Evolutionary conservation across 164 flowering plant genomes (phyloP).

Genomic region (Sextonia rubra): DNA sequence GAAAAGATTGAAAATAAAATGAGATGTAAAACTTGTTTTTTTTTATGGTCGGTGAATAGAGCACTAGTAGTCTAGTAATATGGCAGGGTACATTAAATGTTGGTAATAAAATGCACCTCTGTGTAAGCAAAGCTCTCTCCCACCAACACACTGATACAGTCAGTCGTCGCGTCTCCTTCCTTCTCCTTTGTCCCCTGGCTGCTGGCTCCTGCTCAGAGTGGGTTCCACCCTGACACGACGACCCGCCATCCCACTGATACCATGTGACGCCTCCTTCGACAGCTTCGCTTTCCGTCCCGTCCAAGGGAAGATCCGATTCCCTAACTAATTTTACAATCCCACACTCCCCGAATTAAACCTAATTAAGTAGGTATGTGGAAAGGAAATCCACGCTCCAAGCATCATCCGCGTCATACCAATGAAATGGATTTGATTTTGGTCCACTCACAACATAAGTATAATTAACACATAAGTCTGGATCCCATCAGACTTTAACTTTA

Average conservation of each 20-base stretch:
- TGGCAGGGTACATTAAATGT: background rate
- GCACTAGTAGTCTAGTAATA: no score
- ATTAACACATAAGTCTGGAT: no score
- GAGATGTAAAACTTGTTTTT: no score
- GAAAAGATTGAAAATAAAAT: no score
- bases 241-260: background rate
- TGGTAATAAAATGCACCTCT: background rate
- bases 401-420: no score
- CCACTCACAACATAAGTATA: no score
- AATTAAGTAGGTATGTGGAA: no score
- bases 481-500: no score
- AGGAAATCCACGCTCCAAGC: no score
- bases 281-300: slow-evolving; percentile 1
- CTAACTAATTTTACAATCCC: no score
- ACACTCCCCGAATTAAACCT: background rate
- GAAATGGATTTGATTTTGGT: no score
- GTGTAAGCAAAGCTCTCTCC: background rate
- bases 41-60: no score
- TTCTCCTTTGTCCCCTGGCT: slow-evolving; percentile 18
- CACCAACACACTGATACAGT: background rate
- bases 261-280: background rate
- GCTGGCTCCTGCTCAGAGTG: background rate
- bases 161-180: slow-evolving; percentile 8
- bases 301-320: background rate
- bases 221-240: background rate